Conservation (phyloP, 2,329 filamentous ascomycete genomes). For the Exophiala viscosa region DNA sequence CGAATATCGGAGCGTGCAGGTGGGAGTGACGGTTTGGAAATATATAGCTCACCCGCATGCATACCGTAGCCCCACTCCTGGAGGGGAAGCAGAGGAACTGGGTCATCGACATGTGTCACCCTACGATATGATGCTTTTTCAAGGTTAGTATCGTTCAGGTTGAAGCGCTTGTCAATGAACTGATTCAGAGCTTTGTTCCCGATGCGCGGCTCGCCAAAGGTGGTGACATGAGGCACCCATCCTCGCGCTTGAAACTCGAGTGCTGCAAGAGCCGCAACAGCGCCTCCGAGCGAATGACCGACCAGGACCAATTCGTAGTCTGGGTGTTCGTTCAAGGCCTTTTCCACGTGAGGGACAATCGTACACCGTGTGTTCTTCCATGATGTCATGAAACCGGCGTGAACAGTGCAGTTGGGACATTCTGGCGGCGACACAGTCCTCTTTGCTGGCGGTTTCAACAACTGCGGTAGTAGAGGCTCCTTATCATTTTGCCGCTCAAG, state of each 20-base stretch:
- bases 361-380: slow-evolving; percentile 71
- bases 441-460: slow-evolving; percentile 20
- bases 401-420: slow-evolving; percentile 86
- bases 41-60: slow-evolving; percentile 85
- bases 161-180: slow-evolving; percentile 55
- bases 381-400: slow-evolving; percentile 80
- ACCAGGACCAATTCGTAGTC: slow-evolving; percentile 72
- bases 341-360: slow-evolving; percentile 65
- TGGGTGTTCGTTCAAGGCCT: slow-evolving; percentile 59
- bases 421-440: slow-evolving; percentile 37
- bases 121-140: slow-evolving; percentile 58
- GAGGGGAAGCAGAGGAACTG: slow-evolving; percentile 81
- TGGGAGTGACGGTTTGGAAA: slow-evolving; percentile 66
- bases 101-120: slow-evolving; percentile 82
- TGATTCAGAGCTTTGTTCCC: slow-evolving; percentile 53
- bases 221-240: slow-evolving; percentile 75
- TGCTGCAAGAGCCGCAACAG: slow-evolving; percentile 81
- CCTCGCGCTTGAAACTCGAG: slow-evolving; percentile 76
- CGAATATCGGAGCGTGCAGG: slow-evolving; percentile 66
- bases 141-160: slow-evolving; percentile 33
- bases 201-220: slow-evolving; percentile 79
- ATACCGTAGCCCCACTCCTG: slow-evolving; percentile 82
- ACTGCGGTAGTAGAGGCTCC: slow-evolving; percentile 19
- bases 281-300: slow-evolving; percentile 88
- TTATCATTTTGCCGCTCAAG: slow-evolving; percentile 10